These are phyloP conservation scores for Moringa oleifera DNA, from an alignment of 345 rosid species.

Conservation along the genomic window DNA sequence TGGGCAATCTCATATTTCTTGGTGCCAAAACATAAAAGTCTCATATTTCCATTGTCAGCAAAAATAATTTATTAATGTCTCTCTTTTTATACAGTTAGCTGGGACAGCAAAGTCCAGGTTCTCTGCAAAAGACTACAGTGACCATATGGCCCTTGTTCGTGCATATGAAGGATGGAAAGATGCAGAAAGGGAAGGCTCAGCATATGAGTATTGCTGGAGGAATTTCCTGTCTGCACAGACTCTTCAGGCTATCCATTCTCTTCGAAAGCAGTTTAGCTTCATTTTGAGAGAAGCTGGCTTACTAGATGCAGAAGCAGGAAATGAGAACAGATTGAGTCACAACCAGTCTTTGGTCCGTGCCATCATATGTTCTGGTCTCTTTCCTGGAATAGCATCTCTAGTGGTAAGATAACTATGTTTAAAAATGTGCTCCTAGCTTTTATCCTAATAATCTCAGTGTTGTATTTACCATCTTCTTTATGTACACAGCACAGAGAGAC, in stretches of 20 bases:
- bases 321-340: constrained; percentile 79
- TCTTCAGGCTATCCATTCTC: constrained; percentile 92
- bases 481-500: constrained; percentile 91
- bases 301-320: constrained; percentile 51
- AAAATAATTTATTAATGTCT: too few relatives aligned
- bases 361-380: constrained; percentile 89
- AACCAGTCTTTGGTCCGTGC: constrained; percentile 90
- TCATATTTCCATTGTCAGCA: background rate
- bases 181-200: constrained; percentile 93
- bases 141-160: constrained; percentile 98
- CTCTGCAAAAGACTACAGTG: constrained; percentile 97
- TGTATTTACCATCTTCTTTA: constrained; percentile 5
- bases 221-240: constrained; percentile 95
- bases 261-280: constrained; percentile 82
- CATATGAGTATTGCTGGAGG: constrained; percentile 96
- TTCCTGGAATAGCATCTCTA: constrained; percentile 93
- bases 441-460: background rate
- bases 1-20: background rate
- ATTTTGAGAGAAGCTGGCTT: constrained; percentile 84
- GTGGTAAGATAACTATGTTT: constrained; percentile 47
- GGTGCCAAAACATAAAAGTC: background rate
- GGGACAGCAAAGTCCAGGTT: constrained; percentile 93
- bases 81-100: constrained; percentile 56
- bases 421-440: background rate
- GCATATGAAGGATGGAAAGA: constrained; percentile 99